These are phyloP conservation scores for Thelonectria olida DNA, from an alignment of 2,329 filamentous ascomycete species.

Conservation along the genomic window DNA sequence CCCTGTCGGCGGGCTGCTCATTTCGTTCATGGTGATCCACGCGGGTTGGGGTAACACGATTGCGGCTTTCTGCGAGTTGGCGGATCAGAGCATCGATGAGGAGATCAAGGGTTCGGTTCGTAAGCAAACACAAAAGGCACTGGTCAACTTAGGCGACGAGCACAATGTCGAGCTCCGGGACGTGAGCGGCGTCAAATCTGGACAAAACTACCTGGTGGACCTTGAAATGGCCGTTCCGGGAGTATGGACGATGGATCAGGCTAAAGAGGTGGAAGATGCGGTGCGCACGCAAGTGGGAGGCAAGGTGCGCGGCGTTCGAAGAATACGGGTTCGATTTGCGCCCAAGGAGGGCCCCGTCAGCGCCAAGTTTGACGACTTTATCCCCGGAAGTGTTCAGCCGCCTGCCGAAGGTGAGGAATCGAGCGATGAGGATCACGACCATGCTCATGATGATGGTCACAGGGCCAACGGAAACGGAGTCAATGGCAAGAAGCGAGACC, in stretches of 20 bases:
- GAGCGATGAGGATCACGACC: constrained; percentile 46
- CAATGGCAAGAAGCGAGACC: constrained; percentile 15
- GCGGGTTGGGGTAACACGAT: constrained; percentile 89
- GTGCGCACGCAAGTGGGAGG: constrained; percentile 78
- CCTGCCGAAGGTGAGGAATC: constrained; percentile 66
- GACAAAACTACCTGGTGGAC: constrained; percentile 95
- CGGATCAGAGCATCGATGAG: constrained; percentile 87
- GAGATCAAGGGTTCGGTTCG: constrained; percentile 80
- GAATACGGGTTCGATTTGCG: constrained; percentile 85
- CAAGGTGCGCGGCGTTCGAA: constrained; percentile 84
- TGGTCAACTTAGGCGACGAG: constrained; percentile 63
- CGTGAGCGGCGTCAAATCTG: constrained; percentile 91
- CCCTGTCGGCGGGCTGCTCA: constrained; percentile 90
- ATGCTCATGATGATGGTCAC: constrained; percentile 51
- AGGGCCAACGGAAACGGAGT: constrained; percentile 38
- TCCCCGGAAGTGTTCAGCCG: constrained; percentile 70
- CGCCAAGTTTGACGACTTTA: constrained; percentile 81
- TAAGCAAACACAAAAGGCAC: constrained; percentile 68
- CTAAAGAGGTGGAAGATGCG: constrained; percentile 74
- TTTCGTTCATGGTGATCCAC: constrained; percentile 91
- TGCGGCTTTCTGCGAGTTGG: constrained; percentile 84
- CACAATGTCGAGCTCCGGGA: constrained; percentile 76
- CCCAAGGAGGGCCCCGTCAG: constrained; percentile 68
- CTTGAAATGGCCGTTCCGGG: constrained; percentile 84
- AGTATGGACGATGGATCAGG: constrained; percentile 77